These are phyloP conservation scores for Monilinia aucupariae DNA, from an alignment of 2,329 filamentous ascomycete genomes.

Conservation along the genomic window DNA sequence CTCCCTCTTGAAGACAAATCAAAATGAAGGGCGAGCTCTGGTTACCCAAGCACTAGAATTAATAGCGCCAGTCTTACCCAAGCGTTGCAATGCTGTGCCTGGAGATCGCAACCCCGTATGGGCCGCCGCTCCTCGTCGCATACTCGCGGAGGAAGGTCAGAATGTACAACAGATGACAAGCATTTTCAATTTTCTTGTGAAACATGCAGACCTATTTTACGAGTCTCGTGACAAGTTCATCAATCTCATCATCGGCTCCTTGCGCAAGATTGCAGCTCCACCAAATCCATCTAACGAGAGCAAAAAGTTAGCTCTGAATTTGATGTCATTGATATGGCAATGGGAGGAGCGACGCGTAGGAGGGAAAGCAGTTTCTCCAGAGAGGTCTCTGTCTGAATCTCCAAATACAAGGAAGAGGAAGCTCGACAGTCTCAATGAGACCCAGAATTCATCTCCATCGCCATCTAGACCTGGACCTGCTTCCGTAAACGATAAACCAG, in stretches of 20 bases:
- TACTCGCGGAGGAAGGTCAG: slow-evolving; percentile 87
- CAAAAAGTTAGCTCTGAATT: slow-evolving; percentile 82
- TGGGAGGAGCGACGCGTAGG: slow-evolving; percentile 85
- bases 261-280: slow-evolving; percentile 80
- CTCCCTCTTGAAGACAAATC: slow-evolving; percentile 82
- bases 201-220: slow-evolving; percentile 89
- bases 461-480: slow-evolving; percentile 40
- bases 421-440: slow-evolving; percentile 51
- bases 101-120: slow-evolving; percentile 75
- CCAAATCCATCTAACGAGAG: slow-evolving; percentile 84
- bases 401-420: slow-evolving; percentile 71
- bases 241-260: slow-evolving; percentile 77
- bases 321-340: slow-evolving; percentile 84
- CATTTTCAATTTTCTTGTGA: slow-evolving; percentile 94
- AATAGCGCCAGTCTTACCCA: slow-evolving; percentile 88
- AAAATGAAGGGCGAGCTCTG: slow-evolving; percentile 86
- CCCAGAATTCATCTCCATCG: slow-evolving; percentile 49
- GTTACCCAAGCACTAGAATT: slow-evolving; percentile 94
- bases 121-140: slow-evolving; percentile 84
- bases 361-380: slow-evolving; percentile 43
- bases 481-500: slow-evolving; percentile 48
- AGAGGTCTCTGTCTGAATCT: slow-evolving; percentile 55
- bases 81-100: slow-evolving; percentile 63
- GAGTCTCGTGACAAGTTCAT: slow-evolving; percentile 90
- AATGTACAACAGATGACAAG: slow-evolving; percentile 94